phyloP scores from a whole-genome alignment of 108 stramenopile species.

The Poteriospumella lacustris region DNA sequence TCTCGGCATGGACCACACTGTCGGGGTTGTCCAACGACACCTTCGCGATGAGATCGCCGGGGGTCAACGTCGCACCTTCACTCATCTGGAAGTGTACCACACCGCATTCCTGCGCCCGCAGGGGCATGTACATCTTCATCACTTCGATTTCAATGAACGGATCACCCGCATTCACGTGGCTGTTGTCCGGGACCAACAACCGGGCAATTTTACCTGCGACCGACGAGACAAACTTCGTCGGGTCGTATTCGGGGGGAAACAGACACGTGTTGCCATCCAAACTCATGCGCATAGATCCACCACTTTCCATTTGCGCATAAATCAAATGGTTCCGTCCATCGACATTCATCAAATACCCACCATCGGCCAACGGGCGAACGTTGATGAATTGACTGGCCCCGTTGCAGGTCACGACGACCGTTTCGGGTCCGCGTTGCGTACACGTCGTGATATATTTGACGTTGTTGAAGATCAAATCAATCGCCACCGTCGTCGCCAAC shows the following conservation, averaged over 20 bases:
- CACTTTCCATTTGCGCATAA: slow-evolving; percentile 59
- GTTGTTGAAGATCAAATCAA: slow-evolving; percentile 85
- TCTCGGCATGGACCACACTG: slow-evolving; percentile 64
- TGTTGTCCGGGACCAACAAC: slow-evolving; percentile 79
- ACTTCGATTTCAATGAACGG: slow-evolving; percentile 95
- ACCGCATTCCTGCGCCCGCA: slow-evolving; percentile 86
- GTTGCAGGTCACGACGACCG: slow-evolving; percentile 57
- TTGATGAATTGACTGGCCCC: slow-evolving; percentile 36
- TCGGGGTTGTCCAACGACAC: slow-evolving; percentile 89
- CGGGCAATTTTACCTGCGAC: slow-evolving; percentile 95
- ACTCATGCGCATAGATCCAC: slow-evolving; percentile 57
- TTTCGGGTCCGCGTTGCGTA: slow-evolving; percentile 62
- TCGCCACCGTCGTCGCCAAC: slow-evolving; percentile 25
- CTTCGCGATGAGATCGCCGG: slow-evolving; percentile 84
- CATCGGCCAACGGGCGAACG: slow-evolving; percentile 78
- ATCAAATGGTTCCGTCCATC: slow-evolving; percentile 80
- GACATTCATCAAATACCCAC: slow-evolving; percentile 85
- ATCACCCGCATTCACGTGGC: slow-evolving; percentile 78
- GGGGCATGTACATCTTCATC: slow-evolving; percentile 99
- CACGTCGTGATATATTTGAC: slow-evolving; percentile 79
- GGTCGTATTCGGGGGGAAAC: slow-evolving; percentile 96
- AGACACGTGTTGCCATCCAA: slow-evolving; percentile 76
- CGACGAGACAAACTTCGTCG: slow-evolving; percentile 80
- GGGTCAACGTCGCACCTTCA: slow-evolving; percentile 73
- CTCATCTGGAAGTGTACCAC: slow-evolving; percentile 63